Evolutionary conservation across 768 basidiomycete genomes (phyloP).

Genomic region (Termitomyces sp.): DNA sequence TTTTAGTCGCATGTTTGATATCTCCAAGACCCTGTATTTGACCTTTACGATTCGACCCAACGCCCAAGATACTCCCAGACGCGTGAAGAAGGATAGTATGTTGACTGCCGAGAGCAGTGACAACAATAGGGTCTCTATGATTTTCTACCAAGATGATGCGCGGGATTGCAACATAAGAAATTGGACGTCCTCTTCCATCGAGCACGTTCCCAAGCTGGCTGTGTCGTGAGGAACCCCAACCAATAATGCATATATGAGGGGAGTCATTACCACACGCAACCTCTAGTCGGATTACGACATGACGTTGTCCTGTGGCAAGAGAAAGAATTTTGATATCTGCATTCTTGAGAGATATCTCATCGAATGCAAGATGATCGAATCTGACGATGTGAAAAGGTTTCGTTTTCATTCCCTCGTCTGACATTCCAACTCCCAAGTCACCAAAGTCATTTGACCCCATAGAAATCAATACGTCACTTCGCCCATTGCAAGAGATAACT

Average conservation of each 20-base stretch:
- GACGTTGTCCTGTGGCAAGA: slow-evolving; percentile 64
- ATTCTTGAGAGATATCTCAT: slow-evolving; percentile 17
- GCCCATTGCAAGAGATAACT: slow-evolving; percentile 40
- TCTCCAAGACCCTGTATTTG: slow-evolving; percentile 42
- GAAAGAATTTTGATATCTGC: slow-evolving; percentile 27
- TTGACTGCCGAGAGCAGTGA: slow-evolving; percentile 34
- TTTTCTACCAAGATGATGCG: slow-evolving; percentile 27
- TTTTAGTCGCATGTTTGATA: slow-evolving; percentile 22
- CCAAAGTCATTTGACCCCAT: slow-evolving; percentile 87
- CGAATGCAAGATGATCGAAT: slow-evolving; percentile 32
- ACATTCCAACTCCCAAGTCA: slow-evolving; percentile 56
- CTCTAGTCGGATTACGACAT: slow-evolving; percentile 49
- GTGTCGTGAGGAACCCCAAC: slow-evolving; percentile 85
- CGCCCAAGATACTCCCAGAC: slow-evolving; percentile 39
- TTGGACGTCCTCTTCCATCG: slow-evolving; percentile 15
- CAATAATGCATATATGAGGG: slow-evolving; percentile 34
- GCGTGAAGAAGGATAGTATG: slow-evolving; percentile 50
- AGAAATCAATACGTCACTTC: slow-evolving; percentile 55
- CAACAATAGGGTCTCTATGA: slow-evolving; percentile 22
- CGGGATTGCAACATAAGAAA: slow-evolving; percentile 26
- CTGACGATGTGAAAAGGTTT: slow-evolving; percentile 33
- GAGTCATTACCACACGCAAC: slow-evolving; percentile 16
- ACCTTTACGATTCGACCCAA: slow-evolving; percentile 71
- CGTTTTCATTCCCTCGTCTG: slow-evolving; percentile 11
- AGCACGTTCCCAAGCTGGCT: slow-evolving; percentile 65